Base-by-base conservation (phyloP, 2,329 filamentous ascomycete genomes). In the Chrysoporthe deuterocubensis region DNA sequence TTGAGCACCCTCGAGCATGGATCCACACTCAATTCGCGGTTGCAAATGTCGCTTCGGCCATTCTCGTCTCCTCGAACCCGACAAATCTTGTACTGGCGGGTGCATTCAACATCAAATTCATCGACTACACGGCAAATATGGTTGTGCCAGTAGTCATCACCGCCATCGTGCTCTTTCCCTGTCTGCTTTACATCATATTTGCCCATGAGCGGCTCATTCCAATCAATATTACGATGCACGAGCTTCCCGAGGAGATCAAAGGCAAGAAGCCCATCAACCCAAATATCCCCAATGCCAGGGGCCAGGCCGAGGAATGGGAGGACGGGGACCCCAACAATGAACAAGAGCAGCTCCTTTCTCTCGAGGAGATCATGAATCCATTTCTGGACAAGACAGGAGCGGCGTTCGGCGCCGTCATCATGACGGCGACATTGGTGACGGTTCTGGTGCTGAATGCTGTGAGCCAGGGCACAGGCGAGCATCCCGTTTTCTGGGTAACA, bases 121-220 rank as follows among this genome's bases (percentile, higher is more conserved):
- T 93, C 74, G 82, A 86, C 52, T 93, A 93, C 74, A 92, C 90
- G 0, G 90, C 89, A n/a, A 92, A 93, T 74, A 91, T 93, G 84
- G 89, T 93, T 21, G 89, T 93, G 0, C 91, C 91, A 0, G 89
- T 91, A 1, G 78, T 92, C 32, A 80, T 85, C n/a, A 93, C 91
- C 0, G 89, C 85, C 2, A 81, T 92, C 18, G 78, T 92, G 0
- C 77, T 93, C 3, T 92, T 91, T 62, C 91, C 90, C 0, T 90
- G 92, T 71, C 76, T 93, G 4, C 80, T 92, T 0, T 92, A 90
- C 72, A 83, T 92, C 66, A 84, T 92, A 21, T 93, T 93, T 71
- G 83, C 84, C 1, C 83, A 90, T 68, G 84, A 89, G 61, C 78
- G 81, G 1, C 84, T 92, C 9, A 89, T 93, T 6, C 91, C 91